phyloP scores from a whole-genome alignment of 2,329 filamentous ascomycete genomes.

The Colletotrichum gloeosporioides region DNA sequence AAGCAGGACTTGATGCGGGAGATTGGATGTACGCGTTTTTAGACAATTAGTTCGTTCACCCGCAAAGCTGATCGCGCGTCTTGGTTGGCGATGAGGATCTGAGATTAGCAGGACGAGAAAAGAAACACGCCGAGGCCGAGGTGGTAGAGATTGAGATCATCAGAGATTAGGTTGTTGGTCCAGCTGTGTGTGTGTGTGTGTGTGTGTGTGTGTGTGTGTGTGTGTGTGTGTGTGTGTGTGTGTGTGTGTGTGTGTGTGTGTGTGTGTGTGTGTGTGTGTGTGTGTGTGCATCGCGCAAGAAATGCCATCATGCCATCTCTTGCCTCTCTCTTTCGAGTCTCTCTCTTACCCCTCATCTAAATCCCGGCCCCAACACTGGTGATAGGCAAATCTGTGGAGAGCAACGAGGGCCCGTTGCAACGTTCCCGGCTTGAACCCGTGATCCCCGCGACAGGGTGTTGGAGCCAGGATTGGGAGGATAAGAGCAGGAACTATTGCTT shows the following conservation, averaged over 20 bases:
- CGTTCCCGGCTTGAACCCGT: neutral
- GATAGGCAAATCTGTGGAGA: constrained; percentile 2
- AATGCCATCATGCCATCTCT: too few species aligned
- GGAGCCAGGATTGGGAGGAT: neutral
- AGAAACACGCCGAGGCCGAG: neutral
- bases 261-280: neutral
- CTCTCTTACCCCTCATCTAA: neutral
- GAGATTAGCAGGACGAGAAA: neutral
- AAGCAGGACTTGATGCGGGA: neutral
- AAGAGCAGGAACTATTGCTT: neutral
- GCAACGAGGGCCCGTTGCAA: neutral
- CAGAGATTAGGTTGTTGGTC: neutral
- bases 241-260: neutral
- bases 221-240: neutral
- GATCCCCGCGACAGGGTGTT: neutral
- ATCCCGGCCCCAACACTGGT: neutral
- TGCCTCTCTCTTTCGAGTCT: neutral
- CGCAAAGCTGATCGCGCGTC: neutral
- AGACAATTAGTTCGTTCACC: neutral
- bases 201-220: neutral
- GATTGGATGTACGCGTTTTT: neutral
- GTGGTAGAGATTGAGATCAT: neutral
- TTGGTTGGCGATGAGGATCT: neutral
- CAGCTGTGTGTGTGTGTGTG: neutral
- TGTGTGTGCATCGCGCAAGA: neutral